Evolutionary conservation across 192 early-diverging fungal species (phyloP).

Genomic region (Helicostylum pulchrum): DNA sequence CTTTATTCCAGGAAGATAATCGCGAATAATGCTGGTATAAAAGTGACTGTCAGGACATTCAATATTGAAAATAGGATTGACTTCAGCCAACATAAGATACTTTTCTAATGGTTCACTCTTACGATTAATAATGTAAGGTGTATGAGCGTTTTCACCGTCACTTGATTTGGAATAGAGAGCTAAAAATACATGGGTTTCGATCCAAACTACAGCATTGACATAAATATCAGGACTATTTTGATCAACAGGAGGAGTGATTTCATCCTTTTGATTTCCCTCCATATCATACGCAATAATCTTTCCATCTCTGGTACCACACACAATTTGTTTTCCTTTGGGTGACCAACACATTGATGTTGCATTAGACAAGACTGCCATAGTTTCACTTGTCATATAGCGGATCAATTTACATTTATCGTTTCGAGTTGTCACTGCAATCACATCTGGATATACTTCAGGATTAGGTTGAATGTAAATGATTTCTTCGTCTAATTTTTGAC

Average conservation of each 20-base stretch:
- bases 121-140: constrained; percentile 59
- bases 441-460: constrained; percentile 42
- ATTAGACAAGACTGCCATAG: constrained; percentile 32
- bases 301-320: constrained; percentile 66
- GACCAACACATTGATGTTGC: constrained; percentile 75
- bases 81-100: constrained; percentile 53
- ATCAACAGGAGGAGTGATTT: constrained; percentile 41
- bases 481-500: constrained; percentile 38
- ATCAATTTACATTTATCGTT: constrained; percentile 35
- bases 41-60: constrained; percentile 50
- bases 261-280: constrained; percentile 58
- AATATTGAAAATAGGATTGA: constrained; percentile 48
- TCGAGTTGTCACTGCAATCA: constrained; percentile 50
- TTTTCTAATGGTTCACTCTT: constrained; percentile 34
- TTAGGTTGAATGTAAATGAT: constrained; percentile 64
- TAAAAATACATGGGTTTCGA: constrained; percentile 65
- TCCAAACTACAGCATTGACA: constrained; percentile 71
- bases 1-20: constrained; percentile 47
- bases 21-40: constrained; percentile 53
- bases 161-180: constrained; percentile 55
- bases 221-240: neutral
- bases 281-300: constrained; percentile 58
- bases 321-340: constrained; percentile 83
- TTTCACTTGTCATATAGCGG: constrained; percentile 23
- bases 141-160: constrained; percentile 31